Percentiles rank a stretch among this genome's conserved stretches.
These are phyloP conservation scores for Dendryphion nanum DNA, from an alignment of 2,329 filamentous ascomycete species.

Conservation along the genomic window DNA sequence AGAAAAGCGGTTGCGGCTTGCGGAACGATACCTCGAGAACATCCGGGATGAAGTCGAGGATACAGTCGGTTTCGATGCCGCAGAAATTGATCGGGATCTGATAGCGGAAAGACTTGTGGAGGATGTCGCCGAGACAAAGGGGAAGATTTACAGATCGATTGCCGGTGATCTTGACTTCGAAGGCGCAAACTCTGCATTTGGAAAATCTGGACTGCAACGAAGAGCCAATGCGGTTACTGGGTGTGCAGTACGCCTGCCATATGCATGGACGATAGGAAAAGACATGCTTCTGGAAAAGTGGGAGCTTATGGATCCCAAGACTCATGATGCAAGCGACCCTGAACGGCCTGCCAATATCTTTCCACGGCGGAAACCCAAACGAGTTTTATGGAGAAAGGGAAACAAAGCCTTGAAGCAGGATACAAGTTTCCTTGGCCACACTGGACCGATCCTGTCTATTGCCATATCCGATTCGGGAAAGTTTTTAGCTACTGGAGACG, in stretches of 20 bases:
- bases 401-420: conserved; percentile 60
- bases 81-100: conserved; percentile 86
- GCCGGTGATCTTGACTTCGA: conserved; percentile 70
- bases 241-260: conserved; percentile 74
- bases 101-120: conserved; percentile 83
- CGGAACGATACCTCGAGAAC: conserved; percentile 90
- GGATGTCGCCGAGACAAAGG: conserved; percentile 89
- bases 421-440: conserved; percentile 67
- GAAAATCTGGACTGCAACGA: conserved; percentile 71
- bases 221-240: conserved; percentile 75
- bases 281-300: conserved; percentile 86
- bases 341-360: conserved; percentile 38
- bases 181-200: conserved; percentile 66
- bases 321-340: conserved; percentile 20
- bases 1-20: conserved; percentile 80
- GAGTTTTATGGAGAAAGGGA: conserved; percentile 63
- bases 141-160: conserved; percentile 80
- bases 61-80: conserved; percentile 86
- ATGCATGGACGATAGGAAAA: conserved; percentile 85
- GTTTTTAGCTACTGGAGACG: conserved; percentile 86
- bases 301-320: conserved; percentile 65
- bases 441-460: conserved; percentile 75
- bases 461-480: conserved; percentile 87
- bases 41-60: conserved; percentile 72
- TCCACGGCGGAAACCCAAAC: conserved; percentile 62